Evolutionary conservation across 2,329 filamentous ascomycete species (phyloP).

Genomic region (Sporothrix luriei): DNA sequence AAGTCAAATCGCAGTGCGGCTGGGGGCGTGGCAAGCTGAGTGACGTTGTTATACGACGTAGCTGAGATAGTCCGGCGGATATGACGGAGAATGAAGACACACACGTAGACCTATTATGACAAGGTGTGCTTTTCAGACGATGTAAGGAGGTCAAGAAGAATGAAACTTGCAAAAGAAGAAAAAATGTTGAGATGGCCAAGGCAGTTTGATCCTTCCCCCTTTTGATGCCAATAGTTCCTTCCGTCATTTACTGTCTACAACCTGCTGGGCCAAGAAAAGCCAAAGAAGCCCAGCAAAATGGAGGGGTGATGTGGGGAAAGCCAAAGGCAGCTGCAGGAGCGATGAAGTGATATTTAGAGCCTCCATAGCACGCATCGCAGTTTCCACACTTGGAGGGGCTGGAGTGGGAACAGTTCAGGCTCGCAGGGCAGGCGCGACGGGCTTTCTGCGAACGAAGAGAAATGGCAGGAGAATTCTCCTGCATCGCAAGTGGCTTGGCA

Average conservation of each 20-base stretch:
- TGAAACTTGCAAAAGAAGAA: background rate
- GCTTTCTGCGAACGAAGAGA: slow-evolving; percentile 6
- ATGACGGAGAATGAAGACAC: background rate
- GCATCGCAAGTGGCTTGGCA: slow-evolving; percentile 24
- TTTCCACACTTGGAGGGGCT: background rate
- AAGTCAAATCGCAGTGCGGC: background rate
- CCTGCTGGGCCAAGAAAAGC: background rate
- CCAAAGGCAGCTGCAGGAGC: slow-evolving; percentile 7
- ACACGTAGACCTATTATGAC: background rate
- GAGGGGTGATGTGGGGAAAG: slow-evolving; percentile 27
- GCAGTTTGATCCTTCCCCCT: slow-evolving; percentile 4
- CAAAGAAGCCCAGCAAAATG: slow-evolving; percentile 1
- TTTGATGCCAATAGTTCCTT: background rate
- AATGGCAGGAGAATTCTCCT: background rate
- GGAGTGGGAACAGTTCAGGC: background rate
- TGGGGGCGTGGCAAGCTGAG: background rate
- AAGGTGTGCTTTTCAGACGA: background rate
- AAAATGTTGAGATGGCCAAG: background rate
- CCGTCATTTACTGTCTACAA: slow-evolving; percentile 1
- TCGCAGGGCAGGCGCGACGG: background rate
- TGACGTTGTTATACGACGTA: background rate
- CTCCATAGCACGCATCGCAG: slow-evolving; percentile 19
- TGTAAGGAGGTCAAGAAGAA: background rate
- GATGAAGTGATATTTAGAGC: slow-evolving; percentile 8
- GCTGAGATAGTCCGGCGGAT: background rate